Evolutionary conservation across 805 yeast genomes (phyloP).

Genomic region (Ogataea glucozyma): DNA sequence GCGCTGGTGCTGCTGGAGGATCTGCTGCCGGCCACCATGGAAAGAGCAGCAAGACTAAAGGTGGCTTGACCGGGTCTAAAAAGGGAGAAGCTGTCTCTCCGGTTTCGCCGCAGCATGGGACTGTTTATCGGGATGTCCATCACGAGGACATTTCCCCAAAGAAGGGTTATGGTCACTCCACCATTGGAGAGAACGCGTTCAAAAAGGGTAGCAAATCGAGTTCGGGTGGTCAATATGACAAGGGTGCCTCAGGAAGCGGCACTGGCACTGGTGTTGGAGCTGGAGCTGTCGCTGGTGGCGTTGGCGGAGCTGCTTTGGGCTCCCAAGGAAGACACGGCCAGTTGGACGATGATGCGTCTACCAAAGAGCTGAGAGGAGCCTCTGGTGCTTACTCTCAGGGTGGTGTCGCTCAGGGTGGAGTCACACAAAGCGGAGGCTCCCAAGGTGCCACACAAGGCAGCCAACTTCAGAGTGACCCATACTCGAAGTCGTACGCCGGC

Average conservation of each 20-base stretch:
- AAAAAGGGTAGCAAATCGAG: slow-evolving; percentile 1
- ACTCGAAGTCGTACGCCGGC: slow-evolving; percentile 6
- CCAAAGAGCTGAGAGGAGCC: slow-evolving; percentile 13
- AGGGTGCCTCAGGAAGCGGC: slow-evolving; percentile 7
- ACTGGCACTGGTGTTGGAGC: slow-evolving; percentile 18
- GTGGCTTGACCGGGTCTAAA: slow-evolving; percentile 1
- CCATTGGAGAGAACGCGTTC: slow-evolving; percentile 5
- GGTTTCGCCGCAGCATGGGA: slow-evolving; percentile 16
- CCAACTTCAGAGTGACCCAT: slow-evolving; percentile 10
- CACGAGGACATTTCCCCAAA: slow-evolving; percentile 10
- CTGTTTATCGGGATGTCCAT: slow-evolving; percentile 19
- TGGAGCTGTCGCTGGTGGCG: slow-evolving; percentile 7
- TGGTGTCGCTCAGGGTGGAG: too few relatives aligned
- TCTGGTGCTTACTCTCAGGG: neutral
- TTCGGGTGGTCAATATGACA: neutral
- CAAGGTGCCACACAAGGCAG: neutral
- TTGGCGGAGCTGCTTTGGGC: slow-evolving; percentile 5
- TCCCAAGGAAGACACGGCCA: slow-evolving; percentile 3
- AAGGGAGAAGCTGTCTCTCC: neutral
- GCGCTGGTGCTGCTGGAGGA: slow-evolving; percentile 13
- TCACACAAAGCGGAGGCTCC: neutral
- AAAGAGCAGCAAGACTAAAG: too few relatives aligned
- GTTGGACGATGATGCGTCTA: slow-evolving; percentile 10
- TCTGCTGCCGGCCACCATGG: neutral
- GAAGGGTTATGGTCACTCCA: slow-evolving; percentile 9